Evolutionary conservation across 805 yeast genomes (phyloP), one percentile per base, ranked within the genome.

Genomic region (Ogataea zsoltii): DNA sequence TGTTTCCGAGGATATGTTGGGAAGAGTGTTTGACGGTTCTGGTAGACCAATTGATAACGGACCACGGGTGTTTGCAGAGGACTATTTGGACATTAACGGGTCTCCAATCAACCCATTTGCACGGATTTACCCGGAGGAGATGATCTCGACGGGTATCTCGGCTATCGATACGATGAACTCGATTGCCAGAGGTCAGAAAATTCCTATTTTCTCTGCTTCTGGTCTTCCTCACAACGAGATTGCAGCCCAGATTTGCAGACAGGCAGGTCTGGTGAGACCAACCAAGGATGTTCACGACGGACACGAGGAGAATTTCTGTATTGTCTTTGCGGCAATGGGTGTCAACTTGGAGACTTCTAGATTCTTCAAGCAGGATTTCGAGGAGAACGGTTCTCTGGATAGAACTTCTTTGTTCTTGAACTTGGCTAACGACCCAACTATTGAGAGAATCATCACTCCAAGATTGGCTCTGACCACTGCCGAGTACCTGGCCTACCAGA

Each of bases 301-400:
- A 63, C 99, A 94, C 71, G 99, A 94, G 73, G 99, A 94, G 62
- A 94, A 94, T 72, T 94, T 94, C 87, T 88, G 97, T 43, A 95
- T 94, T 71, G 99, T 94, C 31, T 94, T 94, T 65, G 99, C 98
- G 33, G 99, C 99, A 48, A 94, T 95, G 99, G 99, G 99, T 81
- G 99, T 92, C 57, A 94, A 95, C 69, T 81, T 94, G 73, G 99
- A 95, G 74, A 94, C 99, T 28, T 89, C 98, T 23, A 82, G 99
- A 69, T 94, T 94, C 76, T 94, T 94, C 84, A 89, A 92, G 74
- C 98, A 94, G 73, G 99, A 94, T 75, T 94, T 94, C 73, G 98
- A 95, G 76, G 98, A 94, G 71, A 94, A 94, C 65, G 99, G 99
- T 26, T 91, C 97, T 21, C 79, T 94, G 63, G 99, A 94, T 71